Base-by-base conservation (phyloP, 2,329 filamentous ascomycete genomes). In the Exophiala sp. region DNA sequence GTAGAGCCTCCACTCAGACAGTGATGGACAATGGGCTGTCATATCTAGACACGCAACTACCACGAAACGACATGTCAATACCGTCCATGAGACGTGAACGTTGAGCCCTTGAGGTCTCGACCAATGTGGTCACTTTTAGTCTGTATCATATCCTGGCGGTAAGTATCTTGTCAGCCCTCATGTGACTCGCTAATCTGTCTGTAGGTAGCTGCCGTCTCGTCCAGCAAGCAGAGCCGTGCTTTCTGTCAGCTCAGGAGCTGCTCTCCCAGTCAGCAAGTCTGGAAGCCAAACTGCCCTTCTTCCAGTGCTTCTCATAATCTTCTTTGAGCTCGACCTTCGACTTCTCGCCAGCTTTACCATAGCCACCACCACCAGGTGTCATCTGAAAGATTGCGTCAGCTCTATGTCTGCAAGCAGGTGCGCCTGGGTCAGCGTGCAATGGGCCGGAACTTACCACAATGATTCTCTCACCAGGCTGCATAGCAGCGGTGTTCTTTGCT, bases 301-400 rank as follows among this genome's bases (percentile, higher is more conserved):
- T 78, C 84, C 84, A 86, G 34, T 71, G 74, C 58, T 74, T 69
- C 66, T 72, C 80, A 20, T 80, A 80, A 71, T 95, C 89, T 47
- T 70, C 68, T 57, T 71, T 70, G 53, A 70, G 71, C 47, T 69
- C 64, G 35, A 71, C 75, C 47, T 76, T 73, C 34, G 76, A 72
- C 67, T 78, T 85, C 62, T 81, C 76, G 7, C 78, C 78, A 2
- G 70, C 70, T 51, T 71, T 71, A 0, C 79, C 79, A 76, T 78
- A 82, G 20, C 65, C 66, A 1, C 76, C 79, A 48, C 79, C 79
- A 33, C 79, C 79, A 20, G 63, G 63, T 20, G 63, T 65, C 60
- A 63, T 62, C 59, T 61, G n/a, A 47, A 21, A 47, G 34, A 18
- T 18, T 38, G 18, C 24, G 46, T 54, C 47, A 54, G 50, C 35